A percentile compares a stretch with the other conserved stretches of the same genome.
Conservation (phyloP, 2,329 filamentous ascomycete species). For the Exserohilum turcica region DNA sequence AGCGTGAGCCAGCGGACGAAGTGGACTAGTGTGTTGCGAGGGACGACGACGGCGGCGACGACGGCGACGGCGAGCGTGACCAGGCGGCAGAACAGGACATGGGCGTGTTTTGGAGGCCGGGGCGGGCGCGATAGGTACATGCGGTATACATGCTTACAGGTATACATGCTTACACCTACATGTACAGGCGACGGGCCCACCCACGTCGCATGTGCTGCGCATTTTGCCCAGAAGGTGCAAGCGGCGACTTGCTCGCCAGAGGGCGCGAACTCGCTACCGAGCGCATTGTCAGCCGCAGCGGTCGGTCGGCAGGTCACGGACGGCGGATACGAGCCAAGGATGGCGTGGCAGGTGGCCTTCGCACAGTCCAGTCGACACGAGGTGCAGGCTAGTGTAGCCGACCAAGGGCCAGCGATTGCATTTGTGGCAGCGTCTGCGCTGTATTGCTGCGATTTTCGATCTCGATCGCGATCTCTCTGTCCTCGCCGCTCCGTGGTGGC, state of each 20-base stretch:
- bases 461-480: slow-evolving; percentile 2
- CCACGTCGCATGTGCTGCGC: background rate
- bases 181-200: too few relatives aligned
- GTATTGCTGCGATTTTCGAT: background rate
- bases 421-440: slow-evolving; percentile 11
- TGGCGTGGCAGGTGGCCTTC: slow-evolving; percentile 2
- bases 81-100: background rate
- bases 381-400: slow-evolving; percentile 4
- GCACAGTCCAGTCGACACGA: background rate
- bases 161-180: too few relatives aligned
- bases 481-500: background rate
- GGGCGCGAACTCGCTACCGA: slow-evolving; percentile 1
- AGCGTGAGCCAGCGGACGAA: background rate
- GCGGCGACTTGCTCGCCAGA: background rate
- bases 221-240: background rate
- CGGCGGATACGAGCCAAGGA: slow-evolving; percentile 6
- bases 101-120: background rate
- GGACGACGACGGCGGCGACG: background rate
- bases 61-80: background rate
- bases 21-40: background rate
- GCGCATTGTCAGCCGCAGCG: background rate
- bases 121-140: background rate
- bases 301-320: background rate
- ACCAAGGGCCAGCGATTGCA: slow-evolving; percentile 10
- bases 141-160: too few relatives aligned